A percentile compares a stretch with the other conserved stretches of the same genome.
Conservation (phyloP, 169 alveolate species). For the Blepharisma undulans region DNA sequence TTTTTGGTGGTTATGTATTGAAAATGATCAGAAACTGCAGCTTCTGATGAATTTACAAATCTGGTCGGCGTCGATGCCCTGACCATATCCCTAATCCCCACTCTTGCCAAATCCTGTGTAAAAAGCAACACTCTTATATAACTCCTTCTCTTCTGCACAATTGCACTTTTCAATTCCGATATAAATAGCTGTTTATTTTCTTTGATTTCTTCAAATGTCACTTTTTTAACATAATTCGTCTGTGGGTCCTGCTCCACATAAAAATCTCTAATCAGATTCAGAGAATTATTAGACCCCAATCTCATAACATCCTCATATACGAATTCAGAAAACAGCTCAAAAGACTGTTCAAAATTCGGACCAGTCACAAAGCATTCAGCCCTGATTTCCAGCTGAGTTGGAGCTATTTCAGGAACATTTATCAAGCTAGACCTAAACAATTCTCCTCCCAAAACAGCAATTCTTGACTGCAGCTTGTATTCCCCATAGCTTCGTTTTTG, state of each 20-base stretch:
- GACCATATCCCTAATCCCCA: neutral
- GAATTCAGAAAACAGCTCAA: slow-evolving; percentile 7
- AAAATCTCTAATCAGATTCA: neutral
- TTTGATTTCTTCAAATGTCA: slow-evolving; percentile 6
- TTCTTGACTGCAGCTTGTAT: neutral
- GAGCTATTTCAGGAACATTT: neutral
- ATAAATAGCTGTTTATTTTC: slow-evolving; percentile 6
- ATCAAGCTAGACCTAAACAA: neutral
- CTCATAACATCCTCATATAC: slow-evolving; percentile 36
- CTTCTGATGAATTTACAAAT: neutral
- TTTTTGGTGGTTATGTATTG: neutral
- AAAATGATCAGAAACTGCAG: slow-evolving; percentile 16
- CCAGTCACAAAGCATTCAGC: slow-evolving; percentile 5
- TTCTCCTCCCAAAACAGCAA: slow-evolving; percentile 27
- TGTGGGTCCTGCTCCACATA: neutral
- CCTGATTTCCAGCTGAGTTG: neutral
- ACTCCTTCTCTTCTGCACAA: neutral
- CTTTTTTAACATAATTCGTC: neutral
- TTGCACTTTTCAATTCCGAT: neutral
- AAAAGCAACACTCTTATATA: slow-evolving; percentile 13
- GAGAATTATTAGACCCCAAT: neutral
- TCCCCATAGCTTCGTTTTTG: neutral
- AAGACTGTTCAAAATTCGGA: slow-evolving; percentile 18
- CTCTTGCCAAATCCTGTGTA: neutral
- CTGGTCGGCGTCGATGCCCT: neutral